Base-by-base conservation (phyloP, 495 filamentous ascomycete genomes). In the Annulohypoxylon moriforme region DNA sequence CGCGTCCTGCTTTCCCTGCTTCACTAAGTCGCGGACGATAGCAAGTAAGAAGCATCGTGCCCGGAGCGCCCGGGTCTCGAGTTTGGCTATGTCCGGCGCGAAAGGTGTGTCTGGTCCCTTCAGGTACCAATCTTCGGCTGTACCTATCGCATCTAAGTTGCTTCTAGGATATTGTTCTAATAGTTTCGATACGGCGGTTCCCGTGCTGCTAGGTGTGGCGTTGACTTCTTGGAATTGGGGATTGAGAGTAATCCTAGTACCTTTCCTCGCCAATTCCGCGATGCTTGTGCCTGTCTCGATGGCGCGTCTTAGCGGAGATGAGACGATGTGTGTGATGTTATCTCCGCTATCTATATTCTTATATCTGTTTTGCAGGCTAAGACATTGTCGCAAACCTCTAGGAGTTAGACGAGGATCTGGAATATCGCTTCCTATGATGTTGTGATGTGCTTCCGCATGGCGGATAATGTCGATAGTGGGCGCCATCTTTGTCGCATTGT, bases 221-320 rank as follows among this genome's bases (percentile, higher is more conserved):
- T 83, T 86, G 0, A 87, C 89, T 78, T 94, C 81, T 75, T 79
- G 81, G 69, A 52, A 80, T 68, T 47, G 83, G 38, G 50, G 67
- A 1, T 60, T 33, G 16, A 77, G 57, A 13, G 22, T 58, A n/a
- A 75, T 49, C 34, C 47, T 36, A 13, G 61, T 57, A 4, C 27
- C 36, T 1, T 18, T 14, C 3, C 33, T 2, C 10, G 72, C 16
- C 0, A 46, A 4, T 84, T 81, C 42, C 73, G 74, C 42, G 80
- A 94, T 93, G 57, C 83, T 85, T 58, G 87, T 74, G 6, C 93
- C 80, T 0, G 92, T 94, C 72, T 90, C 89, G 60, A 95, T 83
- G 4, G 92, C 90, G 40, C 93, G 89, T 20, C 86, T 86, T 27
- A 94, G 83, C 0, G 93, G 93, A 0, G 92, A 94, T 49, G 90